Evolutionary conservation across 2,329 filamentous ascomycete species (phyloP).

Genomic region (Thielaviopsis euricoi): DNA sequence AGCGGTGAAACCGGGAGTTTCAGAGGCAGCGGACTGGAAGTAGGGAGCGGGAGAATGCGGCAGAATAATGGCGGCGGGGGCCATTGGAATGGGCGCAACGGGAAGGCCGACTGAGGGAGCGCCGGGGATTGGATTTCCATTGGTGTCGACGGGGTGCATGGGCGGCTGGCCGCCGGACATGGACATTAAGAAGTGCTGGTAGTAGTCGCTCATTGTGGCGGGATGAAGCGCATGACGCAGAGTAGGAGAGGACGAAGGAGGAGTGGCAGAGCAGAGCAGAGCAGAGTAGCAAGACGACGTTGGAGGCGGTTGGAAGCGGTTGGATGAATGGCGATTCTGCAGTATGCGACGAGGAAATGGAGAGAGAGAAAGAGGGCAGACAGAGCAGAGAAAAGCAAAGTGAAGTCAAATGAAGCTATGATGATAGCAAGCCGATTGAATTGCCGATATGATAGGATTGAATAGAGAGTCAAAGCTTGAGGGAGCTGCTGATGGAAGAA

Average conservation of each 20-base stretch:
- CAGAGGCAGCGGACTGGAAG: neutral
- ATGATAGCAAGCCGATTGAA: neutral
- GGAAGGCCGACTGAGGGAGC: neutral
- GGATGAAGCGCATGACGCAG: neutral
- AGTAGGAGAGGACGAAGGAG: neutral
- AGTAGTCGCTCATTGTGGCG: conserved; percentile 36
- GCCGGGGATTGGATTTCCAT: conserved; percentile 21
- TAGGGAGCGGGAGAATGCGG: conserved; percentile 25
- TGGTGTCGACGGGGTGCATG: conserved; percentile 24
- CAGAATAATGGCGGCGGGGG: conserved; percentile 26
- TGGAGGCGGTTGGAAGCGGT: no score
- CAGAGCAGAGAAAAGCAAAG: no score
- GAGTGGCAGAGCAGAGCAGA: neutral
- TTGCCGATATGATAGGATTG: no score
- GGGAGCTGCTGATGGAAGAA: neutral
- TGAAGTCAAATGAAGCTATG: no score
- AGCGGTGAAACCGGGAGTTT: neutral
- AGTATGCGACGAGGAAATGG: neutral
- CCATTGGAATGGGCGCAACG: conserved; percentile 16
- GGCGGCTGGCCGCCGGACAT: conserved; percentile 28
- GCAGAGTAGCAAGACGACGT: no score
- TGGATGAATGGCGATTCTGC: neutral
- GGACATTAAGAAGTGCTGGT: conserved; percentile 37
- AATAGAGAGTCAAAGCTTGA: neutral
- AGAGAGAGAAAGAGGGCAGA: neutral